Evolutionary conservation across 352 stramenopile genomes (phyloP).

Genomic region (Pilasporangium apinafurcum): DNA sequence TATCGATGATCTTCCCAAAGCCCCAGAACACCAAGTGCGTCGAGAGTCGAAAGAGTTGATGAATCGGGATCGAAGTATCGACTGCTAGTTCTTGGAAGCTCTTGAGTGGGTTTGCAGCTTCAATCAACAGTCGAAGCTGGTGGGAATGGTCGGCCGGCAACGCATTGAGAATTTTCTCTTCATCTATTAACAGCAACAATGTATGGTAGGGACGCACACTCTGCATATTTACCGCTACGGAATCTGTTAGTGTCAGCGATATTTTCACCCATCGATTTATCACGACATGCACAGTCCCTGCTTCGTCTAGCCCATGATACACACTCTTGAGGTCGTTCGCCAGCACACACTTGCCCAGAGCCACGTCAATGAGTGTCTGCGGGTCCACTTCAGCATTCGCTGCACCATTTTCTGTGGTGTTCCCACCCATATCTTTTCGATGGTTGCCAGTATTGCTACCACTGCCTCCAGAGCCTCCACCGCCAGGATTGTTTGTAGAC

Average conservation of each 20-base stretch:
- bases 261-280: constrained; percentile 86
- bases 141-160: constrained; percentile 74
- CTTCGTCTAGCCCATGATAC: constrained; percentile 76
- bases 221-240: constrained; percentile 46
- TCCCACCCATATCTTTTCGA: constrained; percentile 24
- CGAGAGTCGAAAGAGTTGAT: constrained; percentile 77
- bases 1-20: constrained; percentile 70
- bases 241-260: constrained; percentile 72
- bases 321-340: constrained; percentile 84
- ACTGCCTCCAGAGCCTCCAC: constrained; percentile 2
- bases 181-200: constrained; percentile 61
- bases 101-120: constrained; percentile 73
- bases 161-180: constrained; percentile 51
- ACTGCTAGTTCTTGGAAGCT: constrained; percentile 81
- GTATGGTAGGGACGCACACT: constrained; percentile 81
- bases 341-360: constrained; percentile 66
- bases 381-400: constrained; percentile 55
- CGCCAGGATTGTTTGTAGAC: constrained; percentile 14
- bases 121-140: constrained; percentile 64
- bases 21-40: constrained; percentile 85
- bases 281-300: constrained; percentile 67
- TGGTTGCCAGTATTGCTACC: constrained; percentile 3
- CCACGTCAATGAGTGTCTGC: constrained; percentile 81
- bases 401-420: constrained; percentile 5
- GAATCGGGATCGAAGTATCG: constrained; percentile 69